A percentile compares a stretch with the other conserved stretches of the same genome.
phyloP scores from a whole-genome alignment of 257 asterid species.

The Cinchona pubescens region DNA sequence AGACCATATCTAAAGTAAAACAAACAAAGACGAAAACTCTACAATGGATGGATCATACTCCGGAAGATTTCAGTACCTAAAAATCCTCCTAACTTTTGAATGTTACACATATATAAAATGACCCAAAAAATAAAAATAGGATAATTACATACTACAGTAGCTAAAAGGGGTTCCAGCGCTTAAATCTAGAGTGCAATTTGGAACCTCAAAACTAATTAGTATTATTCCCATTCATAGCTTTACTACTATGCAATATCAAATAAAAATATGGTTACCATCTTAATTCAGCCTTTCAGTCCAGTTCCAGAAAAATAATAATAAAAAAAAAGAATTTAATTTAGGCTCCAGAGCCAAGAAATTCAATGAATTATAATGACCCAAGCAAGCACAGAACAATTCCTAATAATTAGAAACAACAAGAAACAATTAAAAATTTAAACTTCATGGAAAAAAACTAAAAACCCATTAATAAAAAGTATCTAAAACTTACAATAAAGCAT shows the following conservation, averaged over 20 bases:
- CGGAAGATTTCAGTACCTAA: not conserved
- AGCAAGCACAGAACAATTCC: not conserved
- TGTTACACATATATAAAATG: not conserved
- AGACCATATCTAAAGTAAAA: not conserved
- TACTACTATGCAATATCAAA: not conserved
- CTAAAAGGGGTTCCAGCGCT: not conserved
- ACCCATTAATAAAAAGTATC: not conserved
- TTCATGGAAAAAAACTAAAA: not conserved
- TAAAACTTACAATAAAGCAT: not conserved
- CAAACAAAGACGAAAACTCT: no score
- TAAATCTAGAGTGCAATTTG: no score
- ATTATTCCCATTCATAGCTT: not conserved
- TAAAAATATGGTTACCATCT: no score
- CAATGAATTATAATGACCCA: no score
- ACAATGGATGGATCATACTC: not conserved
- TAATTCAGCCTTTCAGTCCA: no score
- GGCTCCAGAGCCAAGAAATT: not conserved
- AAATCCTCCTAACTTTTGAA: not conserved
- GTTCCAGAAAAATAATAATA: not conserved
- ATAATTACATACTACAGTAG: not conserved
- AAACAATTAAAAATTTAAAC: not conserved
- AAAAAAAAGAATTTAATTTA: no score
- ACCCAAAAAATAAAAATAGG: not conserved
- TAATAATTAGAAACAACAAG: conserved; percentile 2
- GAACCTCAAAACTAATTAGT: no score